Percentiles rank a stretch among this genome's conserved stretches.
phyloP scores from a whole-genome alignment of 1,284 basidiomycete genomes.

The Peniophora sp. region DNA sequence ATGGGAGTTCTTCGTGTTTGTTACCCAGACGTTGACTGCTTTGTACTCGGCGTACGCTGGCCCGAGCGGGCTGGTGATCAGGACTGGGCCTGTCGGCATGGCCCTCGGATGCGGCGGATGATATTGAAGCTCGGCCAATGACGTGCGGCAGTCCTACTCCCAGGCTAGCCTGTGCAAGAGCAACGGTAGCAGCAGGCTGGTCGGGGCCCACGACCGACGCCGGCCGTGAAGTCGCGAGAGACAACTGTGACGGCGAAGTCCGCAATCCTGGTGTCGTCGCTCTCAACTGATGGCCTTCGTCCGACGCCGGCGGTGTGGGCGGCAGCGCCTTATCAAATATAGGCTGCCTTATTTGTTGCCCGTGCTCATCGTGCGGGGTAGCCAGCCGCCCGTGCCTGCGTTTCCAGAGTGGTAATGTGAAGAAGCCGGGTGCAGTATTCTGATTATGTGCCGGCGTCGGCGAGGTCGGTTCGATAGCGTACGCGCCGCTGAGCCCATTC shows the following conservation, averaged over 20 bases:
- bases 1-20: background rate
- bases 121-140: slow-evolving; percentile 34
- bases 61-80: background rate
- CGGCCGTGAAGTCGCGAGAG: background rate
- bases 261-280: background rate
- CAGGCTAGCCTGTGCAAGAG: slow-evolving; percentile 48
- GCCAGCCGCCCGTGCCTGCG: slow-evolving; percentile 35
- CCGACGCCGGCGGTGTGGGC: slow-evolving; percentile 40
- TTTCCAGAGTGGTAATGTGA: slow-evolving; percentile 59
- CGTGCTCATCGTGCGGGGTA: slow-evolving; percentile 19
- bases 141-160: slow-evolving; percentile 50
- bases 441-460: slow-evolving; percentile 45
- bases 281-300: slow-evolving; percentile 4
- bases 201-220: slow-evolving; percentile 1
- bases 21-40: background rate
- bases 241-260: slow-evolving; percentile 3
- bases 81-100: slow-evolving; percentile 12
- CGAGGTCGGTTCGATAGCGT: slow-evolving; percentile 37
- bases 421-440: slow-evolving; percentile 47
- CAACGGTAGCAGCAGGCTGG: slow-evolving; percentile 30
- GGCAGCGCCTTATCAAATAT: slow-evolving; percentile 59
- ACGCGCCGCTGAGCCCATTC: background rate
- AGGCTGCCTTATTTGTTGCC: slow-evolving; percentile 14
- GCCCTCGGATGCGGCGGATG: slow-evolving; percentile 29
- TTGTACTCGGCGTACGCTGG: background rate